phyloP scores from a whole-genome alignment of 106 monocot genomes.

The Dioscorea zingiberensis region DNA sequence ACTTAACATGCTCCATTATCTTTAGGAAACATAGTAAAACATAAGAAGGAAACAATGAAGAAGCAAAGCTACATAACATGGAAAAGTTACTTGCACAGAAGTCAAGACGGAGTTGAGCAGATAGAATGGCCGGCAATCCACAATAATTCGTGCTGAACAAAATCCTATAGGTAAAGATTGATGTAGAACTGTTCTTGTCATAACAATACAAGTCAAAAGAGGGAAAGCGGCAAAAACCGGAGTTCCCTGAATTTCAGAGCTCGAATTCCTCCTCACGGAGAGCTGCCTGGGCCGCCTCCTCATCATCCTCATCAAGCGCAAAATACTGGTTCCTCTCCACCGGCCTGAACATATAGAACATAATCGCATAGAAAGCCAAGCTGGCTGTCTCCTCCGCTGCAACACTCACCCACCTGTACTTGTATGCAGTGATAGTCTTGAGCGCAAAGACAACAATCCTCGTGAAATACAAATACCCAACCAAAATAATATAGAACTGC shows the following conservation, averaged over 20 bases:
- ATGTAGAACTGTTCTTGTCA: no score
- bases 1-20: no score
- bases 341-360: slow-evolving; percentile 91
- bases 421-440: slow-evolving; percentile 67
- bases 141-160: no score
- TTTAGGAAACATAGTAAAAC: no score
- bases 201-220: neutral
- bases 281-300: slow-evolving; percentile 69
- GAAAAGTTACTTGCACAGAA: no score
- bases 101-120: no score
- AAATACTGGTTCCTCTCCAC: slow-evolving; percentile 89
- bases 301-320: slow-evolving; percentile 77
- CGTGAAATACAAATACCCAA: slow-evolving; percentile 91
- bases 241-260: slow-evolving; percentile 30
- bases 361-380: slow-evolving; percentile 65
- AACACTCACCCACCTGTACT: slow-evolving; percentile 84
- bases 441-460: slow-evolving; percentile 92
- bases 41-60: no score
- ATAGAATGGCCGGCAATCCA: no score
- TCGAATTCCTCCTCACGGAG: slow-evolving; percentile 86
- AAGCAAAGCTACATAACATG: no score
- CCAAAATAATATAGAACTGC: slow-evolving; percentile 80
- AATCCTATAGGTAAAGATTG: no score
- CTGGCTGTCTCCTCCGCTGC: slow-evolving; percentile 61
- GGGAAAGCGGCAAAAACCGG: neutral